phyloP scores from a whole-genome alignment of 1,139 yeast species.

The Debaryomycetaceae sp. region DNA sequence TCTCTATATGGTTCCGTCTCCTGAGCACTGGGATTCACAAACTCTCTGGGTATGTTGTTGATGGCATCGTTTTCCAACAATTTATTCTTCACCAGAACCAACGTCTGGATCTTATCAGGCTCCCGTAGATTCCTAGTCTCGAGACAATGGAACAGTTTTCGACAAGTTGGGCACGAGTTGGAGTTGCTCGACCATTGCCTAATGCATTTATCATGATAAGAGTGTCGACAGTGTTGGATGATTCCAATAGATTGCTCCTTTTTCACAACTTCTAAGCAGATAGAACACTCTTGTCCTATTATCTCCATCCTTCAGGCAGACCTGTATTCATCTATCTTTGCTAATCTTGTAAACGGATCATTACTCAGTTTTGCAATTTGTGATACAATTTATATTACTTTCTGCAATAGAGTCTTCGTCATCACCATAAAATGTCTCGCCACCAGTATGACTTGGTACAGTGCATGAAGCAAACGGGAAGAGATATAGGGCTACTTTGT shows the following conservation, averaged over 20 bases:
- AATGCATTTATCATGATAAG: slow-evolving; percentile 46
- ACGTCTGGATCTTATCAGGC: slow-evolving; percentile 7
- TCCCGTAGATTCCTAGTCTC: slow-evolving; percentile 13
- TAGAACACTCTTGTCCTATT: slow-evolving; percentile 40
- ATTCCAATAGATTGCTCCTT: slow-evolving; percentile 25
- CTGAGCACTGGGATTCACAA: slow-evolving; percentile 21
- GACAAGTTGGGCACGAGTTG: slow-evolving; percentile 54
- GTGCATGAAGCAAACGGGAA: slow-evolving; percentile 87
- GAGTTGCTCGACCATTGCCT: slow-evolving; percentile 46
- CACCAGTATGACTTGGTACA: slow-evolving; percentile 85
- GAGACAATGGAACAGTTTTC: slow-evolving; percentile 31
- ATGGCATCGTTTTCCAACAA: slow-evolving; percentile 35
- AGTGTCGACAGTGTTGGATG: slow-evolving; percentile 39
- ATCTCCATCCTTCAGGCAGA: neutral
- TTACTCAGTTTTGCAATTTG: neutral
- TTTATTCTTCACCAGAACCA: slow-evolving; percentile 27
- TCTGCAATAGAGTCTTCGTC: neutral
- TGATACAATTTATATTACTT: neutral
- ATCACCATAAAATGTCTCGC: slow-evolving; percentile 59
- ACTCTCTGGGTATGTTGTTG: slow-evolving; percentile 39
- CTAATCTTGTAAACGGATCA: too few relatives aligned
- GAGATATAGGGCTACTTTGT: slow-evolving; percentile 66
- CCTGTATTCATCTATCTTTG: too few relatives aligned
- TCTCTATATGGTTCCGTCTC: slow-evolving; percentile 2
- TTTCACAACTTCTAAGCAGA: slow-evolving; percentile 43